Conservation (phyloP, 805 yeast genomes). For the Metschnikowia gelsemii region DNA sequence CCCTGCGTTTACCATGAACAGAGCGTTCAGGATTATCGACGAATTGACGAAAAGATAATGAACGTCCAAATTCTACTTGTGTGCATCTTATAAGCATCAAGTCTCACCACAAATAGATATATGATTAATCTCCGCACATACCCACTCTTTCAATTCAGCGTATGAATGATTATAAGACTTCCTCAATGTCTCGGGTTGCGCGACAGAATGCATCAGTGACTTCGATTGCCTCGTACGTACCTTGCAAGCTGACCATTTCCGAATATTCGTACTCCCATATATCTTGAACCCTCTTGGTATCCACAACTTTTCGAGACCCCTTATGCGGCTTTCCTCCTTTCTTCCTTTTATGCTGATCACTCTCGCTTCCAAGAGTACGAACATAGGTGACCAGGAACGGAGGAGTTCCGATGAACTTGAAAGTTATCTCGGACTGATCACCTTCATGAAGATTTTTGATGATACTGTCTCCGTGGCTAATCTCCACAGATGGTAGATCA, state of each 20-base stretch:
- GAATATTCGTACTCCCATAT: slow-evolving; percentile 69
- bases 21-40: slow-evolving; percentile 17
- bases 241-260: slow-evolving; percentile 80
- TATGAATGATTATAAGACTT: slow-evolving; percentile 15
- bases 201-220: slow-evolving; percentile 81
- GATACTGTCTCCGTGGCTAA: slow-evolving; percentile 72
- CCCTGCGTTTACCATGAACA: slow-evolving; percentile 7
- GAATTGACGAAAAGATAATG: slow-evolving; percentile 16
- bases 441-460: slow-evolving; percentile 91
- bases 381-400: slow-evolving; percentile 88
- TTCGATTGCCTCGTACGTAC: slow-evolving; percentile 89
- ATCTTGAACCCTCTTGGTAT: slow-evolving; percentile 63
- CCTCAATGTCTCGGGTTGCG: slow-evolving; percentile 21
- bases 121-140: too few relatives aligned
- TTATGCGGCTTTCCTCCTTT: slow-evolving; percentile 22
- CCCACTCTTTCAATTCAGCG: too few relatives aligned
- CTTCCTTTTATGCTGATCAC: slow-evolving; percentile 22
- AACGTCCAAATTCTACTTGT: too few relatives aligned
- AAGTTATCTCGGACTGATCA: slow-evolving; percentile 84
- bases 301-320: slow-evolving; percentile 32
- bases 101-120: too few relatives aligned
- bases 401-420: slow-evolving; percentile 81
- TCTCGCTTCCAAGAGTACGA: slow-evolving; percentile 53
- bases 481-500: slow-evolving; percentile 71
- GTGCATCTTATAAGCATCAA: too few relatives aligned